These are phyloP conservation scores for Trametes villosa DNA, from an alignment of 768 basidiomycete genomes.

Conservation along the genomic window DNA sequence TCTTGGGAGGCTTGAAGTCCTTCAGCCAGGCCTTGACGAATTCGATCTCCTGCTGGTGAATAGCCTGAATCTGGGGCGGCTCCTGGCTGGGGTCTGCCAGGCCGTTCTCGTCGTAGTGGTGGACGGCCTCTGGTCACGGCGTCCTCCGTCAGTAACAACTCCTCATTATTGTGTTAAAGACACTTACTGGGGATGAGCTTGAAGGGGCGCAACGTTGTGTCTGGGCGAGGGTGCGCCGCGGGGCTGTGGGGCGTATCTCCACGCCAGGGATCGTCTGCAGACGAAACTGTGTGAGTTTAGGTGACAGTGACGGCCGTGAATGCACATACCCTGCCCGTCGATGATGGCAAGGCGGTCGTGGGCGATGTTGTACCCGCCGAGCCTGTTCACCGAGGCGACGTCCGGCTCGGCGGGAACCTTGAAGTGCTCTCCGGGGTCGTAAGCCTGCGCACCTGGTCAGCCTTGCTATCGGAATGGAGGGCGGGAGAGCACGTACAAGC, in stretches of 20 bases:
- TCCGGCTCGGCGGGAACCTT: slow-evolving; percentile 74
- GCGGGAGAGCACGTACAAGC: slow-evolving; percentile 37
- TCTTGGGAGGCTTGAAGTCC: slow-evolving; percentile 35
- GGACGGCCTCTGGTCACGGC: slow-evolving; percentile 43
- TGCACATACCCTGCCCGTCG: slow-evolving; percentile 69
- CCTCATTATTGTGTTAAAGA: not conserved
- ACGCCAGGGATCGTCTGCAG: slow-evolving; percentile 84
- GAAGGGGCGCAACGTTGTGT: slow-evolving; percentile 77
- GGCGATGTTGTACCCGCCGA: slow-evolving; percentile 82
- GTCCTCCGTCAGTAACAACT: not conserved
- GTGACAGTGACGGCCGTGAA: not conserved
- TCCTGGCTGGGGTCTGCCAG: slow-evolving; percentile 62
- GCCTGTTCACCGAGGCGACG: slow-evolving; percentile 74
- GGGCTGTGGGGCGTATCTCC: slow-evolving; percentile 82
- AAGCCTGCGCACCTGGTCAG: slow-evolving; percentile 52
- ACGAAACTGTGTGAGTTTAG: not conserved
- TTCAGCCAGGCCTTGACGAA: slow-evolving; percentile 81
- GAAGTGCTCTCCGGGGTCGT: slow-evolving; percentile 76
- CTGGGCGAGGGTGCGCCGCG: slow-evolving; percentile 65
- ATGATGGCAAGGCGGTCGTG: slow-evolving; percentile 85
- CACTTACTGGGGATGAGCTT: slow-evolving; percentile 79
- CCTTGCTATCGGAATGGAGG: too few relatives aligned
- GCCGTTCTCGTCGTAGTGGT: slow-evolving; percentile 81
- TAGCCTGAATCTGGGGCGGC: slow-evolving; percentile 74
- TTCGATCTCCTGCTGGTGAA: slow-evolving; percentile 77